A percentile compares a stretch with the other conserved stretches of the same genome.
phyloP scores from a whole-genome alignment of 1,139 yeast species.

The Geotrichum armillariae region DNA sequence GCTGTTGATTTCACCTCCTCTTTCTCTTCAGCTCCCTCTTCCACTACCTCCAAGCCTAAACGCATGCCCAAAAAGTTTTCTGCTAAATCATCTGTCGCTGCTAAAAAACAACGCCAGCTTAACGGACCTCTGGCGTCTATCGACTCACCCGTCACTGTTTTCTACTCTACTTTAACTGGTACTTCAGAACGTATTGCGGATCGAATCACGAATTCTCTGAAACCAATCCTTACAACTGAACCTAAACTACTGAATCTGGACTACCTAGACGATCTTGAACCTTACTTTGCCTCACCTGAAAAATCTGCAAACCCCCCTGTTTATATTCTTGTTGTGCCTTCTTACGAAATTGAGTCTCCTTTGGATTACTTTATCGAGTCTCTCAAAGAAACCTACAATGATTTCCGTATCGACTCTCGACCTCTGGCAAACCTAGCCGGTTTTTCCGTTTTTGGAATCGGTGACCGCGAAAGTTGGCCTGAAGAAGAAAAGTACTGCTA shows the following conservation, averaged over 20 bases:
- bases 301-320: conserved; percentile 44
- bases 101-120: conserved; percentile 30
- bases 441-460: conserved; percentile 82
- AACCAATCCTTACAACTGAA: conserved; percentile 41
- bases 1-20: conserved; percentile 48
- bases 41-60: conserved; percentile 19
- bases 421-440: conserved; percentile 70
- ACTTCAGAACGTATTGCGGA: conserved; percentile 69
- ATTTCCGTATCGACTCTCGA: conserved; percentile 80
- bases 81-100: conserved; percentile 24
- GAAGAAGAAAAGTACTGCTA: conserved; percentile 70
- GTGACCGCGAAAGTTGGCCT: conserved; percentile 87
- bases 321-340: conserved; percentile 80
- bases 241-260: conserved; percentile 70
- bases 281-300: conserved; percentile 65
- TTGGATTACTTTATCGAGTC: conserved; percentile 84
- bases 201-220: conserved; percentile 33
- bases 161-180: conserved; percentile 86
- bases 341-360: conserved; percentile 92
- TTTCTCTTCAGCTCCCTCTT: conserved; percentile 19
- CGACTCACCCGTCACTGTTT: conserved; percentile 49
- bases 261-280: conserved; percentile 82
- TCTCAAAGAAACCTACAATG: conserved; percentile 75
- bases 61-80: conserved; percentile 31
- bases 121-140: conserved; percentile 33